Base-by-base conservation (phyloP, 73 alveolate species). In the Paramecium sonneborni region DNA sequence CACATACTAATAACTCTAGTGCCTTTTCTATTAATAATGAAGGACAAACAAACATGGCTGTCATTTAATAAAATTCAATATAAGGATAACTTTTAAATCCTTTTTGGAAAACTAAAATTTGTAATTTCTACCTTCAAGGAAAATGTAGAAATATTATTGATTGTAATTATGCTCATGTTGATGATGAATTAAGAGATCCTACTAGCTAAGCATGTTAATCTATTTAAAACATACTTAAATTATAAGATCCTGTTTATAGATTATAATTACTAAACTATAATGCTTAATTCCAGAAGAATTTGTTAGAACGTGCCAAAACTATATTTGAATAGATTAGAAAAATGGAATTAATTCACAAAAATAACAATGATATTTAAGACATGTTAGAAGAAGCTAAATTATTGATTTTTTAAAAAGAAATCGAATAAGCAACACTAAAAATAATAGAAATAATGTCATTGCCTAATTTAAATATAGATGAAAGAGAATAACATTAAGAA, bases 91-190 rank as follows among this genome's bases (percentile, higher is more conserved):
- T 76, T 15, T 41, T 76, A 9, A 76, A 76, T 76, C 88, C 88
- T 11, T 76, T 76, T 76, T 76, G 88, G 88, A 76, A 76, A 39
- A 76, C 88, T 15, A 76, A 76, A 39, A 76, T 76, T 7, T 76
- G 88, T n/a, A 76, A 76, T 41, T 76, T 76, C 24, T 76, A 76
- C 11, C 32, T 76, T 10, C 69, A 76, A n/a, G 62, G 70, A 18
- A 38, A 76, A 76, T 76, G 88, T n/a, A 38, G 88, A 76, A 76
- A 76, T 23, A 76, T 76, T 20, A 76, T 38, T 37, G 88, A 76
- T 39, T 76, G 88, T 23, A 76, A 76, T 76, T 76, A 76, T 41
- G 88, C 88, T 1, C 88, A 76, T 76, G 90, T 76, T 32, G 88
- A 76, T n/a, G 88, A 76, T 1, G 88, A 76, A 38, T 14, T 76